phyloP scores from a whole-genome alignment of 331 rosid genomes.

The Malus hybrid region DNA sequence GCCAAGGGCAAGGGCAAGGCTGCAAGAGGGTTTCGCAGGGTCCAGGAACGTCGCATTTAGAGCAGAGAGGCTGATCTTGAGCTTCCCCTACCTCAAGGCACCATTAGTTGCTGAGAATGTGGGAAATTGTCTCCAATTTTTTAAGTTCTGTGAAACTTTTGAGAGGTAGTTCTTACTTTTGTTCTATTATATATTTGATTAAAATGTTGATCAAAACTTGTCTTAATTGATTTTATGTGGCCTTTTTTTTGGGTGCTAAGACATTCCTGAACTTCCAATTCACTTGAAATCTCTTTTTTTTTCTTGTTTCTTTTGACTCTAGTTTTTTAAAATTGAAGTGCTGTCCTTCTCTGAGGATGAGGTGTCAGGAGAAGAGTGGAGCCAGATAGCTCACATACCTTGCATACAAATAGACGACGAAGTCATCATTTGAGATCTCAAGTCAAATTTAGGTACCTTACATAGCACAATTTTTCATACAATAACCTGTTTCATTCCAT shows the following conservation, averaged over 20 bases:
- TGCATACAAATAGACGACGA: not conserved
- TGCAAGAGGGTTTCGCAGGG: not conserved
- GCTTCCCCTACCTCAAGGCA: not conserved
- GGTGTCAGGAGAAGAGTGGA: not conserved
- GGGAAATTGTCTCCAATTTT: not conserved
- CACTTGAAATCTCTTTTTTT: no score
- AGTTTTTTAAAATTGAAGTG: no score
- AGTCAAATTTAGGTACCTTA: not conserved
- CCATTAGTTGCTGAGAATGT: not conserved
- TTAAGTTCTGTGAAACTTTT: no score
- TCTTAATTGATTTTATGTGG: no score
- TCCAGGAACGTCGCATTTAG: not conserved
- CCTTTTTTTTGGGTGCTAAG: no score
- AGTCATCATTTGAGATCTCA: not conserved
- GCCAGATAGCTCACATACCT: not conserved
- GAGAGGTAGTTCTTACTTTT: no score
- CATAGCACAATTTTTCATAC: not conserved
- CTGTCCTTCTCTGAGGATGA: not conserved
- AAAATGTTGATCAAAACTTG: not conserved
- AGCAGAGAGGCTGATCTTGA: not conserved
- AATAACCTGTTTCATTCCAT: no score
- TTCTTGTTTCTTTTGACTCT: constrained; percentile 13
- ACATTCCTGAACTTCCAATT: no score
- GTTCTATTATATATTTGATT: no score
- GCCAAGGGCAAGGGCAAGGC: not conserved